Evolutionary conservation across 2,329 filamentous ascomycete species (phyloP).

Genomic region (Trichoderma sp.): DNA sequence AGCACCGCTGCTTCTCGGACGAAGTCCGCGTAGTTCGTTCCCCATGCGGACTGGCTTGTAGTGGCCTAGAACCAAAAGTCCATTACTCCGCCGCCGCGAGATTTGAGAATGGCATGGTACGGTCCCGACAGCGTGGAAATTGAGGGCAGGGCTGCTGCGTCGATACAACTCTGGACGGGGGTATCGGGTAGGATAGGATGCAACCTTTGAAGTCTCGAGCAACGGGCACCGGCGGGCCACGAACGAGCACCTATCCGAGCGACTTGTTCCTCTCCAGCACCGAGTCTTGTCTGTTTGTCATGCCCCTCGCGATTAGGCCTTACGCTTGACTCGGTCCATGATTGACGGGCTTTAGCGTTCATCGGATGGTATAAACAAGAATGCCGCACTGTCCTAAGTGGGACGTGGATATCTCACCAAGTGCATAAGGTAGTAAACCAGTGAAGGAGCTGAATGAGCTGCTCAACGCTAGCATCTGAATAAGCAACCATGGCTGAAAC

Average conservation of each 20-base stretch:
- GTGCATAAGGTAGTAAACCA: background rate
- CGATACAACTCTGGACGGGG: background rate
- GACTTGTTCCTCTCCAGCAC: background rate
- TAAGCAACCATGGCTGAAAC: background rate
- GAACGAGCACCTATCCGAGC: background rate
- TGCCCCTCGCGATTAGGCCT: background rate
- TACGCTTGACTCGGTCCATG: background rate
- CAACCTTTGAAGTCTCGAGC: background rate
- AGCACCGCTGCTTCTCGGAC: background rate
- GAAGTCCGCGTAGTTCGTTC: background rate
- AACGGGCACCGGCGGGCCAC: background rate
- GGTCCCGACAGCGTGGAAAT: constrained; percentile 19
- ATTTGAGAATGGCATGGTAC: background rate
- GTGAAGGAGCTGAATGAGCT: background rate
- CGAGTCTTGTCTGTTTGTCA: background rate
- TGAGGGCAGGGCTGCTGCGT: constrained; percentile 1
- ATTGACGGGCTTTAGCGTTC: background rate
- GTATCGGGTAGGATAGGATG: background rate
- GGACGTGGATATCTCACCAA: background rate
- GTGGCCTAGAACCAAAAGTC: constrained; percentile 1
- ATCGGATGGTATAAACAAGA: background rate
- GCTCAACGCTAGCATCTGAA: background rate
- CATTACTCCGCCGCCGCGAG: constrained; percentile 6
- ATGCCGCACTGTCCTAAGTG: background rate
- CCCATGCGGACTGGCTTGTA: background rate